Percentiles rank a stretch among this genome's conserved stretches.
phyloP scores from a whole-genome alignment of 306 rosid species.

The Glycine latifolia region DNA sequence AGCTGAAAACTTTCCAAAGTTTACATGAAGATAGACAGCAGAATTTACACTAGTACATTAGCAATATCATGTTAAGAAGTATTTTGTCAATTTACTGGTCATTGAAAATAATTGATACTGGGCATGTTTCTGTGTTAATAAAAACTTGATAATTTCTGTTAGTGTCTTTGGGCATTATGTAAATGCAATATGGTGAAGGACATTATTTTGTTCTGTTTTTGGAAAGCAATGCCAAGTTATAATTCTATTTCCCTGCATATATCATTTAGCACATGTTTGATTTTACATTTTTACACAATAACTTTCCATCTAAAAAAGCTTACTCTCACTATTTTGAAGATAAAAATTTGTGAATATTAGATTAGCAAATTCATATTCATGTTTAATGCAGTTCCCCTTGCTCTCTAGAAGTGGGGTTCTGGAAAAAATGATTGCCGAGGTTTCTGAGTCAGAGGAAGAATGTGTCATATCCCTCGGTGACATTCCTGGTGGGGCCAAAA shows the following conservation, averaged over 20 bases:
- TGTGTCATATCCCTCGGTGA: slow-evolving; percentile 61
- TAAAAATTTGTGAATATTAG: slow-evolving; percentile 1
- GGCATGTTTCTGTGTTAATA: neutral
- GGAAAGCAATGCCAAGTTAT: neutral
- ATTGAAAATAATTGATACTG: slow-evolving; percentile 20
- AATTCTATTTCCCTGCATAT: too few relatives aligned
- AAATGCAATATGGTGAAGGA: slow-evolving; percentile 16
- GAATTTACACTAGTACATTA: slow-evolving; percentile 12
- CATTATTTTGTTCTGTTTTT: slow-evolving; percentile 4
- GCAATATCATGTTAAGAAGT: slow-evolving; percentile 9
- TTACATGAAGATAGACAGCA: slow-evolving; percentile 7
- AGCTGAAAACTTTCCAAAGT: slow-evolving; percentile 13
- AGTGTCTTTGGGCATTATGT: neutral
- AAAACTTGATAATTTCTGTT: neutral
- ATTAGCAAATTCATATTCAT: slow-evolving; percentile 21
- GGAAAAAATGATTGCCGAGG: slow-evolving; percentile 83
- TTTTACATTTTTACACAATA: slow-evolving; percentile 12
- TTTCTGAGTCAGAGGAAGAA: slow-evolving; percentile 80
- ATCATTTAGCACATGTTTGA: neutral
- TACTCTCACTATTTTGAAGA: neutral
- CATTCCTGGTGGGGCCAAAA: slow-evolving; percentile 93
- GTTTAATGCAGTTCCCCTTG: slow-evolving; percentile 88
- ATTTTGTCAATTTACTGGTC: neutral
- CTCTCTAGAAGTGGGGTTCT: slow-evolving; percentile 96
- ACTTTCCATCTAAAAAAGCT: neutral